Evolutionary conservation across 163 green algal genomes (phyloP).

Genomic region (Trebouxiophyceae sp.): DNA sequence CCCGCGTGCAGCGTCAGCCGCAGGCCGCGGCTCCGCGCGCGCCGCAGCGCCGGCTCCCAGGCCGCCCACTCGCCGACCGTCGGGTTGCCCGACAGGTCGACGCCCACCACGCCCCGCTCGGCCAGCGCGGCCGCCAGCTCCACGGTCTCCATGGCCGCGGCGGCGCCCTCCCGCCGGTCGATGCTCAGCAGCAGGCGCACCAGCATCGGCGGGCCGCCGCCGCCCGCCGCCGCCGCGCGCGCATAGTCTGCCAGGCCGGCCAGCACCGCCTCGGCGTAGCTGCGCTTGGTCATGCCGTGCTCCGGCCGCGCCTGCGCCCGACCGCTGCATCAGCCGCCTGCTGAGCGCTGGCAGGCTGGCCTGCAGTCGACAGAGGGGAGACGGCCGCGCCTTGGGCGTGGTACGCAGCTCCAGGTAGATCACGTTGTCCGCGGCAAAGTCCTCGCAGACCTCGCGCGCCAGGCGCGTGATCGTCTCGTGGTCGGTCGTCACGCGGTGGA

Average conservation of each 20-base stretch:
- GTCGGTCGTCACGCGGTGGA: slow-evolving; percentile 50
- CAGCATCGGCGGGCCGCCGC: not conserved
- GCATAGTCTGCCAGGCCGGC: slow-evolving; percentile 27
- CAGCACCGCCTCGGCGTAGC: slow-evolving; percentile 69
- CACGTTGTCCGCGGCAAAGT: slow-evolving; percentile 61
- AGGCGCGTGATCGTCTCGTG: slow-evolving; percentile 58
- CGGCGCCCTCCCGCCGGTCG: slow-evolving; percentile 55
- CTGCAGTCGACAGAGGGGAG: too few relatives aligned
- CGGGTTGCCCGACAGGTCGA: slow-evolving; percentile 79
- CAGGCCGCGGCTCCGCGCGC: slow-evolving; percentile 42
- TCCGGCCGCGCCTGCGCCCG: slow-evolving; percentile 25
- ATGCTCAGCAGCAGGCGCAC: slow-evolving; percentile 67
- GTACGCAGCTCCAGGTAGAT: slow-evolving; percentile 75
- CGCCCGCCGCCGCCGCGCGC: too few relatives aligned
- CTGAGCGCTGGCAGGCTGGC: too few relatives aligned
- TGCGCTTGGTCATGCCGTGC: slow-evolving; percentile 66
- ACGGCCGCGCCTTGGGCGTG: slow-evolving; percentile 70
- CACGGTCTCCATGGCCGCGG: slow-evolving; percentile 56
- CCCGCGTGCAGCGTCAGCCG: slow-evolving; percentile 63
- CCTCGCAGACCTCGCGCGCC: slow-evolving; percentile 53
- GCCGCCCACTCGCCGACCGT: slow-evolving; percentile 39
- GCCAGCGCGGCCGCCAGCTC: slow-evolving; percentile 21
- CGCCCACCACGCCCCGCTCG: slow-evolving; percentile 38
- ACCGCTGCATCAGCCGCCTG: too few relatives aligned
- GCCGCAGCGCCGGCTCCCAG: slow-evolving; percentile 49